A percentile compares a stretch with the other conserved stretches of the same genome.
Evolutionary conservation across 73 alveolate species (phyloP).

Genomic region (Tetrahymena thermophila): DNA sequence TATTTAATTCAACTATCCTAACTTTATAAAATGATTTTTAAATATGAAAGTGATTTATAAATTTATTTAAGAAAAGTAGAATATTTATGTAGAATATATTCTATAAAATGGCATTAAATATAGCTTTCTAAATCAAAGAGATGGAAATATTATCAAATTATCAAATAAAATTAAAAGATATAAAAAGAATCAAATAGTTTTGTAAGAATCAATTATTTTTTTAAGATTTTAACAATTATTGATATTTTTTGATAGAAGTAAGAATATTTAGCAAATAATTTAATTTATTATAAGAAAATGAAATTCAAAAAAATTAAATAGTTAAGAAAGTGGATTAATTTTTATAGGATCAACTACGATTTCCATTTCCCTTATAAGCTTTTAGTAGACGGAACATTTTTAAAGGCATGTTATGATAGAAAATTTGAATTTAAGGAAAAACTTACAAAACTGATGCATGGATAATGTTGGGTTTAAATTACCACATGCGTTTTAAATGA

Average conservation of each 20-base stretch:
- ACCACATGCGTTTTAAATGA: background rate
- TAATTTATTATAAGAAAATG: background rate
- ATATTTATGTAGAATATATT: background rate
- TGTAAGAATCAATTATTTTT: background rate
- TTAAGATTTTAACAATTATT: background rate
- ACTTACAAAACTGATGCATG: background rate
- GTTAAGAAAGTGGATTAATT: background rate
- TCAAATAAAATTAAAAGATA: background rate
- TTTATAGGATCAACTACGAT: background rate
- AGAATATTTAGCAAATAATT: background rate
- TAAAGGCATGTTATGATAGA: background rate
- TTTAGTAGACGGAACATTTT: background rate
- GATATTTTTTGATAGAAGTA: background rate
- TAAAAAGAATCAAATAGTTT: background rate
- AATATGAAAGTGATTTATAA: no score
- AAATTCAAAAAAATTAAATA: background rate
- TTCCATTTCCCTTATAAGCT: background rate
- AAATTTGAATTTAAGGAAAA: background rate
- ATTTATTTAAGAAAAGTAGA: background rate
- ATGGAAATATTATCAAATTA: background rate
- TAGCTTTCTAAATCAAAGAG: background rate
- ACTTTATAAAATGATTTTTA: no score
- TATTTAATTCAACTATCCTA: no score
- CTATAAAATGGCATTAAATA: no score
- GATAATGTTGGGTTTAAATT: background rate